A percentile compares a stretch with the other conserved stretches of the same genome.
Evolutionary conservation across 345 rosid genomes (phyloP).

Genomic region (Boechera divaricarpa): DNA sequence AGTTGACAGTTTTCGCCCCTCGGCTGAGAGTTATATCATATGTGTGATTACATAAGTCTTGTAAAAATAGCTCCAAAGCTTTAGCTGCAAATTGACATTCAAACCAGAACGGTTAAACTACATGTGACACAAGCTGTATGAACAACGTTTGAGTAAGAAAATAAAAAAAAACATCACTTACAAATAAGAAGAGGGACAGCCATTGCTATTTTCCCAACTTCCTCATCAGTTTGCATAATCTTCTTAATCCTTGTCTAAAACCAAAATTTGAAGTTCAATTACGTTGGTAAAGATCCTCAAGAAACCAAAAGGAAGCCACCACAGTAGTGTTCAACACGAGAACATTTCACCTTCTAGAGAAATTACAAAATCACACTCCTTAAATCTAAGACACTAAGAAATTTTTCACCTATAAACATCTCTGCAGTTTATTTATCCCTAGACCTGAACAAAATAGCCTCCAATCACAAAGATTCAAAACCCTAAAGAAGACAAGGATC

Average conservation of each 20-base stretch:
- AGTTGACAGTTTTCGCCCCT: conserved; percentile 65
- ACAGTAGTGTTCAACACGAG: conserved; percentile 7
- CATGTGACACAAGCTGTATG: background rate
- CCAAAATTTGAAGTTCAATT: background rate
- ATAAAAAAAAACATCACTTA: conserved; percentile 44
- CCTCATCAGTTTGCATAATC: conserved; percentile 87
- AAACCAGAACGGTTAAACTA: conserved; percentile 8
- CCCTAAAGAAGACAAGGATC: conserved; percentile 27
- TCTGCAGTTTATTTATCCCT: background rate
- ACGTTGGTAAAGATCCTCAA: conserved; percentile 13
- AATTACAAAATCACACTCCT: background rate
- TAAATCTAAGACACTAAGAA: background rate
- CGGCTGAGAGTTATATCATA: conserved; percentile 60
- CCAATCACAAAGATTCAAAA: conserved; percentile 1
- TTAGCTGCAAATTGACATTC: conserved; percentile 56
- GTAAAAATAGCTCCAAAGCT: conserved; percentile 74
- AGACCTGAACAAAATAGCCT: background rate
- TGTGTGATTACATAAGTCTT: conserved; percentile 78
- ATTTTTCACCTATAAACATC: background rate
- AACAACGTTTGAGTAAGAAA: background rate
- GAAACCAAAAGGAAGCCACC: background rate
- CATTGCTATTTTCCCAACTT: conserved; percentile 80
- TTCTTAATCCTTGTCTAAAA: conserved; percentile 72
- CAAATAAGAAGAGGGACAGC: conserved; percentile 84
- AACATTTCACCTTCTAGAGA: conserved; percentile 5